Base-by-base conservation (phyloP, 257 asterid genomes). In the Nicotiana tomentosiformis region DNA sequence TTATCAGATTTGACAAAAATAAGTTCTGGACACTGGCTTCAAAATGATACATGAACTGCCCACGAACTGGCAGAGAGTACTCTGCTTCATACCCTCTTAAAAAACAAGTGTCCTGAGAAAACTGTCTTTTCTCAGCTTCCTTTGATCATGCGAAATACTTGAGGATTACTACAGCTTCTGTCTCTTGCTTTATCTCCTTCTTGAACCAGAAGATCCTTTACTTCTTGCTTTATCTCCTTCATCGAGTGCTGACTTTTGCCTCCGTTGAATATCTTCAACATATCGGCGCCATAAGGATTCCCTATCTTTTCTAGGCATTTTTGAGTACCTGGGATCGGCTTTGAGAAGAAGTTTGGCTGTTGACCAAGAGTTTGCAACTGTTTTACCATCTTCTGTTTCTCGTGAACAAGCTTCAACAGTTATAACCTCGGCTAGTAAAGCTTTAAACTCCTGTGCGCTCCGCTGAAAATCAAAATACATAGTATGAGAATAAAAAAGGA, bases 201-300 rank as follows among this genome's bases (percentile, higher is more conserved):
- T 76, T 16, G 91, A 82, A 46, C 89, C 94, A 62, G 70, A 89
- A 56, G 89, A 80, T 64, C 80, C 85, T 91, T 88, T 90, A 43
- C 30, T 86, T 83, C 88, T 91, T 39, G 90, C 96, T 33, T 83
- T 87, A 61, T 90, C 95, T 80, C 84, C 92, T 84, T 89, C 89
- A 51, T 90, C 89, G 20, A 80, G 77, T 18, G 77, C 72, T 11
- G 82, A 79, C 89, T 90, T 96, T 79, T 83, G 92, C 91, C 90
- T 91, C 76, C 98, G 85, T 77, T 83, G 89, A 82, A 94, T 90
- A 30, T 93, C 99, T 80, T 94, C 98, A 37, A 90, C 91, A 78
- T 92, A 96, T 49, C 98, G 86, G 46, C 89, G 91, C 99, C 99
- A 96, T 77, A 93, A 83, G 83, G 95, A 78, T 83, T 96, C 99